Percentiles rank a stretch among this genome's conserved stretches.
Conservation (phyloP, 352 stramenopile species). For the Detonula confervacea region DNA sequence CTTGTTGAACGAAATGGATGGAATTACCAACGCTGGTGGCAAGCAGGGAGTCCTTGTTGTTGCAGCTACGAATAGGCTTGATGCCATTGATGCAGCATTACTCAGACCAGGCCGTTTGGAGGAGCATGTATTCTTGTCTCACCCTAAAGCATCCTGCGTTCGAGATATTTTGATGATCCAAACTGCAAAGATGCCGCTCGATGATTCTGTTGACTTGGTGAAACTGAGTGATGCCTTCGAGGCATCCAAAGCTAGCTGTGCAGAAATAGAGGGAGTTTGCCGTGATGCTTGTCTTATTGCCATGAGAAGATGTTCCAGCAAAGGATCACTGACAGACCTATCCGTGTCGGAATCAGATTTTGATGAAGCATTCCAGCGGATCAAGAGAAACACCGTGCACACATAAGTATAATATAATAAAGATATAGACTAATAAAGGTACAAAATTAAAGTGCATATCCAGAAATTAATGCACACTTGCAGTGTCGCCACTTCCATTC, state of each 20-base stretch:
- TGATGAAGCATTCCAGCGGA: slow-evolving; percentile 29
- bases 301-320: slow-evolving; percentile 36
- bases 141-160: slow-evolving; percentile 58
- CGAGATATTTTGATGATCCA: slow-evolving; percentile 65
- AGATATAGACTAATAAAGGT: too few relatives aligned
- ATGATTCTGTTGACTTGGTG: slow-evolving; percentile 28
- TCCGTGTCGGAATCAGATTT: slow-evolving; percentile 35
- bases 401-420: too few relatives aligned
- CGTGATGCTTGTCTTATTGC: slow-evolving; percentile 54
- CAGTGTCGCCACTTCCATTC: slow-evolving; percentile 22
- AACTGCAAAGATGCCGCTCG: slow-evolving; percentile 54
- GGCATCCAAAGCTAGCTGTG: slow-evolving; percentile 37
- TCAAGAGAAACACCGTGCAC: slow-evolving; percentile 6
- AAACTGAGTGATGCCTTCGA: slow-evolving; percentile 31
- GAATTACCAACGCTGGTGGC: slow-evolving; percentile 66
- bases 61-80: slow-evolving; percentile 79
- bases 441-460: too few relatives aligned
- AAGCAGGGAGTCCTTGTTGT: slow-evolving; percentile 70
- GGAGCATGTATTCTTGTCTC: slow-evolving; percentile 71
- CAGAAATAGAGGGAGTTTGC: slow-evolving; percentile 54
- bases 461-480: background rate
- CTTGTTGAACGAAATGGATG: slow-evolving; percentile 85
- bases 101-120: slow-evolving; percentile 78
- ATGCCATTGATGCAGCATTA: slow-evolving; percentile 78
- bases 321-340: slow-evolving; percentile 18